Evolutionary conservation across 2,329 filamentous ascomycete genomes (phyloP), one percentile per base, ranked within the genome.

Genomic region (Periconia macrospinosa): DNA sequence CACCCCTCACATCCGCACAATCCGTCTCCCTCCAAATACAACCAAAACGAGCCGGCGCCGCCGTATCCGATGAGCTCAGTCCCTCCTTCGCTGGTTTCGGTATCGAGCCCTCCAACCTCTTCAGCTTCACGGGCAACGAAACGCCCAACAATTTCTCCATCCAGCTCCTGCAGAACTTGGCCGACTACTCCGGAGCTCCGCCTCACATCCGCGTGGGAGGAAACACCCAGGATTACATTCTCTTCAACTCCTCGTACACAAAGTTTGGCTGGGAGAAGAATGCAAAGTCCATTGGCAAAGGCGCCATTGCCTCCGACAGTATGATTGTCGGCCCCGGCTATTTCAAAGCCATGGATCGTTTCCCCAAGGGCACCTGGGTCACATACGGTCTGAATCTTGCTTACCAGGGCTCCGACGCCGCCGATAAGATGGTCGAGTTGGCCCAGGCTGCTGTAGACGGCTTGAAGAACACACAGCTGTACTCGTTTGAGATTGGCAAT

Each of bases 91-190:
- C 77, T 10, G 79, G 79, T 52, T 79, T 81, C 54, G 79, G 80
- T 43, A 81, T 82, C 56, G 80, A 82, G 68, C 76, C 79, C 23
- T 80, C 78, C 18, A 81, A 81, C 55, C 70, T 82, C 8, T 81
- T 78, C 66, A 79, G 79, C 47, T 82, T 79, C 63, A 80, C 78
- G 13, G 79, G 80, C 51, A 64, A 63, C 33, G 70, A 69, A 18
- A 53, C 67, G 6, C 58, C 76, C 17, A 82, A 82, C 60, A 43
- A 66, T 10, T 62, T 82, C 30, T 77, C 78, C 15, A 61, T 79
- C n/a, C 78, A 80, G 56, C 69, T 82, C 27, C 64, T 82, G 14
- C 69, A 76, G 55, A 81, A 81, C 62, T 72, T 82, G 41, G 76
- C 76, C 47, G 75, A 76, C 59, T 81, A 80, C 59, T 73, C 79